A percentile compares a stretch with the other conserved stretches of the same genome.
phyloP scores from a whole-genome alignment of 495 filamentous ascomycete genomes.

The Thermochaetoides thermophila region DNA sequence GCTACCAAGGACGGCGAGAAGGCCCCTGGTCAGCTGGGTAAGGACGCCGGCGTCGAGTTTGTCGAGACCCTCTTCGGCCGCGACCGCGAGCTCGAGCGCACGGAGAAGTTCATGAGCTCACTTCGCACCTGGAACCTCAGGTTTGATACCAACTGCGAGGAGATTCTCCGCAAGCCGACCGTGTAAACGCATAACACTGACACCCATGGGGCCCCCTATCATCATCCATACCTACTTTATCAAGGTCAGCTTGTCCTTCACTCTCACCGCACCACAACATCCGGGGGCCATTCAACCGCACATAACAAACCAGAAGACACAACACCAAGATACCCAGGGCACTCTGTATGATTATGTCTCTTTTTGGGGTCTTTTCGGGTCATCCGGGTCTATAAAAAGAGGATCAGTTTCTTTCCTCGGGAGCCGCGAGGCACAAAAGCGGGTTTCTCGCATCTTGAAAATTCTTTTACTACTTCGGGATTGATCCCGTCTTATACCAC shows the following conservation, averaged over 20 bases:
- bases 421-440: background rate
- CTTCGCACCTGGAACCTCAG: slow-evolving; percentile 89
- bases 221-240: background rate
- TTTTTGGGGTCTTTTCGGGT: slow-evolving; percentile 18
- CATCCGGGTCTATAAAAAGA: slow-evolving; percentile 12
- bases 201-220: background rate
- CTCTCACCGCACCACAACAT: slow-evolving; percentile 2
- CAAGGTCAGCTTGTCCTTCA: slow-evolving; percentile 2
- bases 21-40: slow-evolving; percentile 78
- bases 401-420: slow-evolving; percentile 1
- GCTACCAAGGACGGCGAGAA: slow-evolving; percentile 43
- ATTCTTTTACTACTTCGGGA: slow-evolving; percentile 10
- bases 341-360: slow-evolving; percentile 22
- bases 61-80: slow-evolving; percentile 93
- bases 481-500: slow-evolving; percentile 11
- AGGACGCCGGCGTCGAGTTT: slow-evolving; percentile 89
- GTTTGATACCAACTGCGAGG: slow-evolving; percentile 93
- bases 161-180: slow-evolving; percentile 54
- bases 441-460: slow-evolving; percentile 6
- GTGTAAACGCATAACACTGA: slow-evolving; percentile 18
- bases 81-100: slow-evolving; percentile 80
- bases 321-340: slow-evolving; percentile 10
- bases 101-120: slow-evolving; percentile 88
- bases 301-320: slow-evolving; percentile 7
- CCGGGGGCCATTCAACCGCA: slow-evolving; percentile 1